Base-by-base conservation (phyloP, 2,329 filamentous ascomycete genomes). In the Cytospora piceicola region DNA sequence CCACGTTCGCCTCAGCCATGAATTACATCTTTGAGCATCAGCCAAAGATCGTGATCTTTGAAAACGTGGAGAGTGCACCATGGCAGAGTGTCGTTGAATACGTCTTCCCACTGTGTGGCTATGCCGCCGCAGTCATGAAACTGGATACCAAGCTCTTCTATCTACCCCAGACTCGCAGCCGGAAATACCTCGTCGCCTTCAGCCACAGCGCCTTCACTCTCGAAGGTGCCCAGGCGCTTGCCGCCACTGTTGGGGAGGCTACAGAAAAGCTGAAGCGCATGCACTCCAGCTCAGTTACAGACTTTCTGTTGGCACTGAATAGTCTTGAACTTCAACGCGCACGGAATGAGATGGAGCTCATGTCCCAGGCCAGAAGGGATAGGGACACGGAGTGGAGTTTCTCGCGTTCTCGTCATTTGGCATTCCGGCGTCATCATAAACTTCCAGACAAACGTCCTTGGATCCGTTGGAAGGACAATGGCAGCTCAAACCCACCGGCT, bases 71-170 rank as follows among this genome's bases (percentile, higher is more conserved):
- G 1, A 75, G 71, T 11, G 86, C 87, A 0, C 85, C 87, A 0
- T 94, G 90, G 88, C 63, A 77, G 0, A 71, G 79, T 4, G 82
- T 87, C 42, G 75, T 77, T n/a, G 65, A 72, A 0, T 67, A 73
- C 11, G 79, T 77, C 71, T 77, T 81, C 54, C 73, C 73, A 3
- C 71, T 71, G n/a, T 69, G 87, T 46, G 85, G 80, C 2, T 94
- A 94, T 70, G 73, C 80, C 2, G 83, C 82, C 0, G 72, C 73
- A 0, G 81, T 79, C 57, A 69, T 80, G 0, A 77, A 76, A 5
- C 77, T 90, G 0, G 90, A 94, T 70, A 90, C 87, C 0, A 93
- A 93, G 72, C 76, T 90, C 3, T 93, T 83, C 70, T 91, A 92
- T 66, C 76, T 94, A 0, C 92, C 92, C 0, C 91, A 94, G 62